Conservation (phyloP, 176 grass and related monocot species). For the Hordeum marinum region DNA sequence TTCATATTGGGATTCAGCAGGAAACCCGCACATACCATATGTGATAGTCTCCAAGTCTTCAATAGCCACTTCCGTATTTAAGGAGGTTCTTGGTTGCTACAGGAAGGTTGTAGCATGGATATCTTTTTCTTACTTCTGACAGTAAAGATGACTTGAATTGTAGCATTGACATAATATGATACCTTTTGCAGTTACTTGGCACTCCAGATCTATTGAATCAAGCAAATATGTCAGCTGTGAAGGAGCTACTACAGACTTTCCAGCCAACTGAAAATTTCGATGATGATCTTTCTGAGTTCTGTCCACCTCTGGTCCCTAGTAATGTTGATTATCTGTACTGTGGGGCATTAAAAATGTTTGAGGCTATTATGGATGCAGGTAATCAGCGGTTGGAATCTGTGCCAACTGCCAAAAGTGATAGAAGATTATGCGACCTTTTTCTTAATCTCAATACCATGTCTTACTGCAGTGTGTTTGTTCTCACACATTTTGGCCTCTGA, state of each 20-base stretch:
- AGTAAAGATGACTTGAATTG: neutral
- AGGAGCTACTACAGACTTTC: conserved; percentile 68
- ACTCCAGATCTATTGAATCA: conserved; percentile 51
- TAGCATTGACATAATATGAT: conserved; percentile 19
- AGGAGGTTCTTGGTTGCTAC: conserved; percentile 85
- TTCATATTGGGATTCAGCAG: conserved; percentile 59
- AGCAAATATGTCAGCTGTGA: conserved; percentile 65
- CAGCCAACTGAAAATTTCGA: conserved; percentile 66
- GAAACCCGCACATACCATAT: conserved; percentile 77
- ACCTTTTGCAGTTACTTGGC: conserved; percentile 51
- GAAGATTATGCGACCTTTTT: neutral
- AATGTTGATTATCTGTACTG: conserved; percentile 68
- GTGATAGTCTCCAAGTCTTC: conserved; percentile 52
- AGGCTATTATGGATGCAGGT: conserved; percentile 67
- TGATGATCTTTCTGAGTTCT: conserved; percentile 49
- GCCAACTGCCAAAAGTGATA: neutral
- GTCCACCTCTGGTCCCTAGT: conserved; percentile 38
- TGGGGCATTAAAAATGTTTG: conserved; percentile 65
- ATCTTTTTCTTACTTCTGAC: conserved; percentile 1
- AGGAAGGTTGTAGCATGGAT: conserved; percentile 69
- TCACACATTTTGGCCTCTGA: conserved; percentile 62
- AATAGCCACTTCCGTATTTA: conserved; percentile 57
- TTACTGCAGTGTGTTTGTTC: conserved; percentile 56
- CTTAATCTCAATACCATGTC: conserved; percentile 23
- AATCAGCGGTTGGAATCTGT: conserved; percentile 16